phyloP scores from a whole-genome alignment of 2,329 filamentous ascomycete genomes.

The Penicillium sp. region DNA sequence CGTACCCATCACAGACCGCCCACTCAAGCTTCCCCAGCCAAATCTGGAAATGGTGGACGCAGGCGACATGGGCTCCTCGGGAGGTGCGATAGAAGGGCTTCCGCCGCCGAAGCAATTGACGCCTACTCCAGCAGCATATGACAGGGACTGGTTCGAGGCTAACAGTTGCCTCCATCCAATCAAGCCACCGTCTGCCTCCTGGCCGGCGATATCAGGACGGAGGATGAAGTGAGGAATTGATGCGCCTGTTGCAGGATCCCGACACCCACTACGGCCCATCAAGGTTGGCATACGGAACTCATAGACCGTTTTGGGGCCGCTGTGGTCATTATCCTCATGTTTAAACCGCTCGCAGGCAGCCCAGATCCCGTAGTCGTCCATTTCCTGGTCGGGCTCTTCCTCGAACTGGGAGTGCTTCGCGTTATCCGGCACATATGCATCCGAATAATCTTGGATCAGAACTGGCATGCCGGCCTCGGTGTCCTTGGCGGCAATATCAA shows the following conservation, averaged over 20 bases:
- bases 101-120: constrained; percentile 35
- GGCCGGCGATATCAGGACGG: constrained; percentile 43
- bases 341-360: constrained; percentile 27
- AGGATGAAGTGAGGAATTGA: constrained; percentile 44
- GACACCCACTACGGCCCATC: constrained; percentile 40
- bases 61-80: constrained; percentile 35
- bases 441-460: constrained; percentile 45
- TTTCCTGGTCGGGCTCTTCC: constrained; percentile 34
- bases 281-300: constrained; percentile 45
- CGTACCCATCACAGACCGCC: constrained; percentile 32
- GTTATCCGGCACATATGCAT: constrained; percentile 38
- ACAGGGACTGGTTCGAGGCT: constrained; percentile 41
- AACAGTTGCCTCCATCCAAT: constrained; percentile 48
- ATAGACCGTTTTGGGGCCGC: constrained; percentile 39
- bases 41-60: constrained; percentile 37
- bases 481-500: constrained; percentile 45
- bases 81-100: constrained; percentile 20
- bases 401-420: constrained; percentile 31
- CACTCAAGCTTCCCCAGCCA: constrained; percentile 37
- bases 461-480: constrained; percentile 43
- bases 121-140: constrained; percentile 37
- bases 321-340: constrained; percentile 22
- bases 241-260: constrained; percentile 26
- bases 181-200: constrained; percentile 46
- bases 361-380: constrained; percentile 37